Percentiles rank a stretch among this genome's conserved stretches.
Evolutionary conservation across 257 asterid species (phyloP).

Genomic region (Eustoma russellianum): DNA sequence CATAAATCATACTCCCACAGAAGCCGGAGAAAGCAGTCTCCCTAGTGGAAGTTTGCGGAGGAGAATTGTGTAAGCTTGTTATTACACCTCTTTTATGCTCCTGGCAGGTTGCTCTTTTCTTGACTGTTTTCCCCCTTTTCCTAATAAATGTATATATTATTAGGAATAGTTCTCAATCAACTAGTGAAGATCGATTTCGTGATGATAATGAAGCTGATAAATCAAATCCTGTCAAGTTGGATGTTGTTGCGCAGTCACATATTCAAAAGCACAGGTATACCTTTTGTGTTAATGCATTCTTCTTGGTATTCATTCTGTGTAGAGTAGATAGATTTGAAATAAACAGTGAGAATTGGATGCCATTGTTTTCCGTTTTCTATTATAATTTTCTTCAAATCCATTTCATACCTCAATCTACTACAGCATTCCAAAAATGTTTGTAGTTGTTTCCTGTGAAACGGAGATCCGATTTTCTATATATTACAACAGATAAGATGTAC

Average conservation of each 20-base stretch:
- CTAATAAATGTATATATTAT: too few species aligned
- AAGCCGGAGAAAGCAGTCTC: slow-evolving; percentile 31
- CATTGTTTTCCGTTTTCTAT: too few species aligned
- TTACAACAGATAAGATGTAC: too few species aligned
- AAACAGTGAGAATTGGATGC: too few species aligned
- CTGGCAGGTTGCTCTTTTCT: too few species aligned
- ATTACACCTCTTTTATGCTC: neutral
- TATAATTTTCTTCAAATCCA: too few species aligned
- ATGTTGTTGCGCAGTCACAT: slow-evolving; percentile 65
- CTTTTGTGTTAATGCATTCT: neutral
- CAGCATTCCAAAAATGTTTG: too few species aligned
- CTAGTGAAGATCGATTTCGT: slow-evolving; percentile 31
- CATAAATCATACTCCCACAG: slow-evolving; percentile 32
- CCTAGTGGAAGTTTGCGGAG: slow-evolving; percentile 70
- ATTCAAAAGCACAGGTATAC: slow-evolving; percentile 79
- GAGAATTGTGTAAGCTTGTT: slow-evolving; percentile 51
- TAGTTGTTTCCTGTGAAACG: too few species aligned
- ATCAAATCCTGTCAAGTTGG: slow-evolving; percentile 57
- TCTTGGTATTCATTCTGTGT: too few species aligned
- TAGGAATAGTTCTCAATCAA: slow-evolving; percentile 40
- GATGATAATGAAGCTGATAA: slow-evolving; percentile 29
- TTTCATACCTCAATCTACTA: too few species aligned
- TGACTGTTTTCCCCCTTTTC: neutral
- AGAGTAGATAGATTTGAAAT: too few species aligned
- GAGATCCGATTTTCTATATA: too few species aligned